Base-by-base conservation (phyloP, 352 stramenopile species). In the Thraustochytrium sp. region DNA sequence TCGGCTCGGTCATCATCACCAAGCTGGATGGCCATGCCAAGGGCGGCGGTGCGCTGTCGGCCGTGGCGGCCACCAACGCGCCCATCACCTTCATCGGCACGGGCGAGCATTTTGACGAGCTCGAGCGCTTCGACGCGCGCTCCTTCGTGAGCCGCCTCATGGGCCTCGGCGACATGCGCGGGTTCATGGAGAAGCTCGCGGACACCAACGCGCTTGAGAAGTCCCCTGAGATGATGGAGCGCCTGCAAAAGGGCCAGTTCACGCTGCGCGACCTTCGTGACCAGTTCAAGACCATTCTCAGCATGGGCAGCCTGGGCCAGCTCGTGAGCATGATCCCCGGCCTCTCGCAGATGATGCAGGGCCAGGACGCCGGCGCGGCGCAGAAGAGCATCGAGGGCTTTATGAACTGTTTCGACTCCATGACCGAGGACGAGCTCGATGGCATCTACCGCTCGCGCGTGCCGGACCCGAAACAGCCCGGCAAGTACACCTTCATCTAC, bases 21-120 rank as follows among this genome's bases (percentile, higher is more conserved):
- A 99, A 99, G 90, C 90, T 99, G 29, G 97, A 99, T 87, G 97
- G 97, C 31, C 96, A 99, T 87, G 97, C 97, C 40, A 99, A 99
- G 89, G 97, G 97, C 46, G 97, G 97, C 53, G 97, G 97, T 75
- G 97, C 97, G 0, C 90, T 99, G 26, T 98, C 92, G 86, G 97
- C 97, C 0, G 96, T 99, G n/a, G 94, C 96, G 0, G 96, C 96
- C 0, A 99, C 97, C 0, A 92, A 95, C 26, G 97, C 93, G 74
- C 96, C 97, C 0, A 98, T 99, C 88, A 96, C 98, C 36, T 99
- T 99, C 89, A 97, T 98, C 63, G 97, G 97, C 74, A 97, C 91
- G 48, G 96, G 96, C 56, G 96, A 99, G 85, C 94, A 98, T 86
- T 99, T 99, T 89, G 93, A 97, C 61, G 96, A 98, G 86, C 95